A percentile compares a stretch with the other conserved stretches of the same genome.
phyloP scores from a whole-genome alignment of 257 asterid species.

The Petunia secreta region DNA sequence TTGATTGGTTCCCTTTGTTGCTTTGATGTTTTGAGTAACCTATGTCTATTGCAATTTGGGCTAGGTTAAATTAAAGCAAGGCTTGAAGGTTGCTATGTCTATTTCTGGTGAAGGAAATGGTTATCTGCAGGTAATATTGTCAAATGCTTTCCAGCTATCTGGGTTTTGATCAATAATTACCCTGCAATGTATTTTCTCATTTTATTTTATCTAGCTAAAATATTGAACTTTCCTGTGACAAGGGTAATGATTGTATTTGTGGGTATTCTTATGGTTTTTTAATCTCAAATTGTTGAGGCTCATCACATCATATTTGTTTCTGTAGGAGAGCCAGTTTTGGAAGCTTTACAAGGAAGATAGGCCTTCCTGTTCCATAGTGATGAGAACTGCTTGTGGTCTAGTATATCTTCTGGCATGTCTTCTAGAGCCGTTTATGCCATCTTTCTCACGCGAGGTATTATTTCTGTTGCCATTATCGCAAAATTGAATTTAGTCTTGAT shows the following conservation, averaged over 20 bases:
- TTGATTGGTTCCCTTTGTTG: neutral
- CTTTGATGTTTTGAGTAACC: conserved; percentile 12
- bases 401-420: conserved; percentile 94
- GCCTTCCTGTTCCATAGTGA: conserved; percentile 69
- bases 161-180: neutral
- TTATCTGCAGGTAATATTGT: conserved; percentile 75
- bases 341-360: conserved; percentile 93
- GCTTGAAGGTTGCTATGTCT: conserved; percentile 88
- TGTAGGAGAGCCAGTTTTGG: conserved; percentile 92
- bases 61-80: conserved; percentile 94
- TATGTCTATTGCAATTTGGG: neutral
- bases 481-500: conserved; percentile 14
- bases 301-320: conserved; percentile 2
- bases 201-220: neutral
- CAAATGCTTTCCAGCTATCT: neutral
- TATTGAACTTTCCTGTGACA: neutral
- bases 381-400: conserved; percentile 86
- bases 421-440: conserved; percentile 95
- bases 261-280: neutral
- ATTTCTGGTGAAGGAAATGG: conserved; percentile 94
- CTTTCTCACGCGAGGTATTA: conserved; percentile 81
- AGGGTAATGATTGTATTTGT: neutral
- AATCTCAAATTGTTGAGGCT: conserved; percentile 19
- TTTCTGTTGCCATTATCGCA: neutral
- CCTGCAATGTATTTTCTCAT: conserved; percentile 23